phyloP scores from a whole-genome alignment of 2,329 filamentous ascomycete species.

The Tolypocladium pustulatum region DNA sequence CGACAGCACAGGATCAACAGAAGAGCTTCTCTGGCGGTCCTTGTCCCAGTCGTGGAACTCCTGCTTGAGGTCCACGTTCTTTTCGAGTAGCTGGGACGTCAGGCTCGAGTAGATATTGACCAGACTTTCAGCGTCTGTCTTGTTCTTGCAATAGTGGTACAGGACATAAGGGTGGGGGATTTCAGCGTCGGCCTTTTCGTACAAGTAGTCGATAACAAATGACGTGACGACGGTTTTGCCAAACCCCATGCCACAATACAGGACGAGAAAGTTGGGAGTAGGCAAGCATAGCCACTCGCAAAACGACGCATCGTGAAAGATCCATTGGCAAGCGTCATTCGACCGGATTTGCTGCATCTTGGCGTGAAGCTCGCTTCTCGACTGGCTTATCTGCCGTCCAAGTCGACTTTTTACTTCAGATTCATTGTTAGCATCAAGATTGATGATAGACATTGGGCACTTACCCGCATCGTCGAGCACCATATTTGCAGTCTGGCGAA shows the following conservation, averaged over 20 bases:
- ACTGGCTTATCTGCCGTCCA: neutral
- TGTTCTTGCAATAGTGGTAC: neutral
- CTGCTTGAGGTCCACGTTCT: neutral
- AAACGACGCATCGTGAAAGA: neutral
- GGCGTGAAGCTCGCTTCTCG: neutral
- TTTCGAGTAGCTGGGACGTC: neutral
- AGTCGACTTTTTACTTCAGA: neutral
- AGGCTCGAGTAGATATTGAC: neutral
- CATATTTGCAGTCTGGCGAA: neutral
- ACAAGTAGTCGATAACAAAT: neutral
- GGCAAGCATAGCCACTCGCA: neutral
- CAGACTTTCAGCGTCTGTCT: neutral
- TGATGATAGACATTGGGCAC: neutral
- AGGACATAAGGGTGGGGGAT: neutral
- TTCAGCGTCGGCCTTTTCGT: neutral
- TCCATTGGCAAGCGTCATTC: neutral
- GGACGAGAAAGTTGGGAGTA: neutral
- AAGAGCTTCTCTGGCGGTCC: accelerated
- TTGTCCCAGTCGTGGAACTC: neutral
- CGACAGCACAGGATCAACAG: neutral
- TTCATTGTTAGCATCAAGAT: neutral
- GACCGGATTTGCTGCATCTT: neutral
- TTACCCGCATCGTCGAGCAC: neutral
- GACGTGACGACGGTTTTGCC: neutral
- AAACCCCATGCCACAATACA: neutral